Base-by-base conservation (phyloP, 192 early-diverging fungal genomes). In the Coemansia sp. region DNA sequence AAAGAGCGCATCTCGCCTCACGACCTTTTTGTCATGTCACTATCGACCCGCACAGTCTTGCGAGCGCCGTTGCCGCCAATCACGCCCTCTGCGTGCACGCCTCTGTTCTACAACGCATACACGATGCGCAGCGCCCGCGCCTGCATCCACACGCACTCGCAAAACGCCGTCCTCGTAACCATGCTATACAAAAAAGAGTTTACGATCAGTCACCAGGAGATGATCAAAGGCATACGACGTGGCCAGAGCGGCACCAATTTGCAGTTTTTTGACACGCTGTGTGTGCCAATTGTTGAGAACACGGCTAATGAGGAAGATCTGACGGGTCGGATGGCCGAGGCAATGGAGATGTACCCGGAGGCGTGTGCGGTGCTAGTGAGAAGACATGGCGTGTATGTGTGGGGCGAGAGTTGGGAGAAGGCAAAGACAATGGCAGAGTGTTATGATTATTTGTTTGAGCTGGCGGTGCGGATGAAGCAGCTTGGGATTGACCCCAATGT, bases 401-500 rank as follows among this genome's bases (percentile, higher is more conserved):
- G 95, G 95, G 95, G 94, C 65, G 87, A 87, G 84, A 84, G 82
- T 14, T 97, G 96, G 96, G 89, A 96, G 80, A 93, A 96, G 82
- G 93, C 96, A 52, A 98, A 98, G 74, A 89, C 89, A 38, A 98
- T 98, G 96, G 78, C 88, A 7, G 96, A 98, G 76, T 98, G 96
- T 82, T 98, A 96, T 70, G 96, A 98, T 67, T 98, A 98, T 75
- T 76, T 98, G 58, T 98, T 98, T 74, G 94, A 98, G 70, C 92
- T 98, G 58, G 93, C 92, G 10, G 89, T 95, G 48, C 92, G 90
- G 60, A 97, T 97, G 95, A 91, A 86, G 78, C 78, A 79, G 60
- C 77, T 87, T 59, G 94, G 94, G 6, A 64, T 98, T 31, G 92
- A 96, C 81, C 91, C 94, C 9, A 63, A 50, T 3, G 66, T 23